A percentile compares a stretch with the other conserved stretches of the same genome.
Conservation (phyloP, 2,329 filamentous ascomycete genomes). For the Penicillium sp. region DNA sequence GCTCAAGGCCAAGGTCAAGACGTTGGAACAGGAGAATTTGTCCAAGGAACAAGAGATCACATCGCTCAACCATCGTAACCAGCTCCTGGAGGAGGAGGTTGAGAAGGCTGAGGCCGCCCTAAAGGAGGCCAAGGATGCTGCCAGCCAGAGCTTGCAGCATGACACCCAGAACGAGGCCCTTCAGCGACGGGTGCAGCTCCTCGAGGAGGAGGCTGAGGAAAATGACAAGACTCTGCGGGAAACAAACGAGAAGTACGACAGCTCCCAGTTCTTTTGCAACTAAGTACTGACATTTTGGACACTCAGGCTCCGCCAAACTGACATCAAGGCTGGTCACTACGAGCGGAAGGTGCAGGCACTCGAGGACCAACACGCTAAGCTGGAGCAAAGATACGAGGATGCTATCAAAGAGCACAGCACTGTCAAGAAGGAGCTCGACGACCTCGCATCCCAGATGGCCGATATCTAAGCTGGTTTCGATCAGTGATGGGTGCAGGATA, state of each 20-base stretch:
- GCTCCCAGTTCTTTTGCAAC: background rate
- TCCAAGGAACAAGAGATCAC: slow-evolving; percentile 98
- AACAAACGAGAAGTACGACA: slow-evolving; percentile 93
- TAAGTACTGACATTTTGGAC: slow-evolving; percentile 18
- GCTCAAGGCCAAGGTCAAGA: slow-evolving; percentile 81
- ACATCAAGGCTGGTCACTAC: slow-evolving; percentile 98
- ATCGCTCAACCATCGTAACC: slow-evolving; percentile 93
- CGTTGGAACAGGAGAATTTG: slow-evolving; percentile 89
- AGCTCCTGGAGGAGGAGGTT: slow-evolving; percentile 81
- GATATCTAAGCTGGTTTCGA: slow-evolving; percentile 67
- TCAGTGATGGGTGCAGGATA: slow-evolving; percentile 33
- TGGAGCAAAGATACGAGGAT: slow-evolving; percentile 98
- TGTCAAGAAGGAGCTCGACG: slow-evolving; percentile 86
- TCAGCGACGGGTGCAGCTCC: slow-evolving; percentile 86
- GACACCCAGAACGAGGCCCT: slow-evolving; percentile 89
- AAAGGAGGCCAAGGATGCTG: slow-evolving; percentile 83
- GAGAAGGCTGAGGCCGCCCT: slow-evolving; percentile 85
- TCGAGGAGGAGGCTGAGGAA: slow-evolving; percentile 97
- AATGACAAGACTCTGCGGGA: slow-evolving; percentile 95
- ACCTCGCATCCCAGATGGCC: slow-evolving; percentile 87
- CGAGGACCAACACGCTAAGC: slow-evolving; percentile 85
- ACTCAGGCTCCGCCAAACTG: slow-evolving; percentile 89
- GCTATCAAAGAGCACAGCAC: slow-evolving; percentile 84
- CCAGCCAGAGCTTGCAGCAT: slow-evolving; percentile 76
- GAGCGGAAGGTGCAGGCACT: slow-evolving; percentile 98